Percentiles rank a stretch among this genome's conserved stretches.
Conservation (phyloP, 2,329 filamentous ascomycete genomes). For the Beauveria caledonica region DNA sequence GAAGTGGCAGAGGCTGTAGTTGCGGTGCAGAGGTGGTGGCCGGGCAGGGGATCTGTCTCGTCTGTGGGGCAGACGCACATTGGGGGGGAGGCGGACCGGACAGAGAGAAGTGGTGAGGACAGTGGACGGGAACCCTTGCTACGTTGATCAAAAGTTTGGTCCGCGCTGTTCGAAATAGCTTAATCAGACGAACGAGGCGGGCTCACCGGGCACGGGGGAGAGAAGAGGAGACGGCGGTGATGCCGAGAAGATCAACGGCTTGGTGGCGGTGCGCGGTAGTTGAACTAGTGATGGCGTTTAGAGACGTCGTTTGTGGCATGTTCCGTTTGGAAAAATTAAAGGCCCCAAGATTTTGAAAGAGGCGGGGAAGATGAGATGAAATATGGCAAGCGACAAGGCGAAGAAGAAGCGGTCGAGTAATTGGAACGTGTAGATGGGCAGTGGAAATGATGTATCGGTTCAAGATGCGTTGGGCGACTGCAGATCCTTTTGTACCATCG, state of each 20-base stretch:
- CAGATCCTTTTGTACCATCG: not conserved
- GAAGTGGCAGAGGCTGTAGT: not conserved
- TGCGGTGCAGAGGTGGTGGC: not conserved
- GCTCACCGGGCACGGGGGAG: not conserved
- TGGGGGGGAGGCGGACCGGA: not conserved
- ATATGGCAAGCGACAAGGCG: not conserved
- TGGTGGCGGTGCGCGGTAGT: not conserved
- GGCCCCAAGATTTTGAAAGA: not conserved
- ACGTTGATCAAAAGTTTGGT: not conserved
- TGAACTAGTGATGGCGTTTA: not conserved
- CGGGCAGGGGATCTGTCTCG: constrained; percentile 1
- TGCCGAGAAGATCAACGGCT: not conserved
- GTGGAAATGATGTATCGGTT: not conserved
- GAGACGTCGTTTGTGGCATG: not conserved
- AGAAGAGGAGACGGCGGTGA: not conserved
- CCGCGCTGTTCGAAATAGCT: not conserved
- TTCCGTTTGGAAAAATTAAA: not conserved
- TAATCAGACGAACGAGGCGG: not conserved
- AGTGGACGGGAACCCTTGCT: not conserved
- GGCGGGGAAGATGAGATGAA: not conserved
- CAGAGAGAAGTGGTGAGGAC: not conserved
- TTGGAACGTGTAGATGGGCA: not conserved
- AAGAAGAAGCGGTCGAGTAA: not conserved
- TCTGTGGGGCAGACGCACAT: constrained; percentile 6
- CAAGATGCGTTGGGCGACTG: constrained; percentile 1